Evolutionary conservation across 495 filamentous ascomycete species (phyloP), one percentile per base, ranked within the genome.

Genomic region (Penicillium coprophilum): DNA sequence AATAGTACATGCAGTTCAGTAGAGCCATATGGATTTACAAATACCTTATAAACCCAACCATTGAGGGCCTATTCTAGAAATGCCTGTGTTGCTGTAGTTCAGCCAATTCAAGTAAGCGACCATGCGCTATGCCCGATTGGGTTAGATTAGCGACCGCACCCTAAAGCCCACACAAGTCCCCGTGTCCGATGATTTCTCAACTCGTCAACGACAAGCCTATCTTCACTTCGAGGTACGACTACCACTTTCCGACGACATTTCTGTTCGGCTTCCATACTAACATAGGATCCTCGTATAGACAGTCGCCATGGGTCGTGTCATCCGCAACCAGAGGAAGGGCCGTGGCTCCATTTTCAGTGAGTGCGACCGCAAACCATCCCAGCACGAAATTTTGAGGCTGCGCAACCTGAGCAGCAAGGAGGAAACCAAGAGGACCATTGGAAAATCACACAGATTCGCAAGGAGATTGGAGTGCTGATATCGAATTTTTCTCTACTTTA

Each of bases 311-410:
- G 86, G 86, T 84, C 78, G 88, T 73, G 88, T 91, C 67, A 97
- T 97, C 78, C 88, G 90, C 78, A 96, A 95, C 81, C 91, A 96
- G 88, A 88, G 91, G 82, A 97, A 97, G 84, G 92, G 94, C 79
- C 87, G 91, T 81, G 94, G 94, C 78, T 89, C 87, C 76, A 96
- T 97, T 83, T 98, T 98, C 86, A 97, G 87, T 90, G 85, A 76
- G 86, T 83, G 70, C 74, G 69, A 70, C 64, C 64, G 60, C 64
- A 65, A 54, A 58, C 45, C 57, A 59, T 59, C 49, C 65, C 52
- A 13, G 50, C 51, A 46, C 57, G 40, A 53, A 57, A 58, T 58
- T 55, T 40, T 43, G 52, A 45, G 32, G 52, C 58, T 51, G 53
- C 53, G 39, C 20, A 50, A 24, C 36, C 30, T 21, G 41, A 23